Conservation (phyloP, 116 monocot species). For the Cymodocea nodosa region DNA sequence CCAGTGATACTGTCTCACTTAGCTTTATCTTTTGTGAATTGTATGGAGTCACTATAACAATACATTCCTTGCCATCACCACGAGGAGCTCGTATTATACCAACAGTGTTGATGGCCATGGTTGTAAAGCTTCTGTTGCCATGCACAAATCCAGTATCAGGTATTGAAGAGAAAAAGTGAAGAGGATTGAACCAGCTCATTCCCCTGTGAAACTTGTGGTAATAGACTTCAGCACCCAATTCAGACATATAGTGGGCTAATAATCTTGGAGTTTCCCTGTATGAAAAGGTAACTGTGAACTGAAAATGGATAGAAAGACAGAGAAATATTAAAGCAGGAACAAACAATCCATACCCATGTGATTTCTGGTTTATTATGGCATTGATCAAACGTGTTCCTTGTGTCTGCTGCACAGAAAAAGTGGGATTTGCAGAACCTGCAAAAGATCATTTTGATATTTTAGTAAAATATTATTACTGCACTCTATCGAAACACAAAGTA, state of each 20-base stretch:
- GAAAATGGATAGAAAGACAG: neutral
- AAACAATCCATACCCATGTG: slow-evolving; percentile 19
- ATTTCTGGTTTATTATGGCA: slow-evolving; percentile 23
- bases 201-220: slow-evolving; percentile 47
- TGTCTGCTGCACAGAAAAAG: slow-evolving; percentile 51
- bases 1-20: slow-evolving; percentile 53
- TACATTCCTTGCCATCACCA: slow-evolving; percentile 95
- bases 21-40: slow-evolving; percentile 40
- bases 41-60: slow-evolving; percentile 77
- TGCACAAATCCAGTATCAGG: slow-evolving; percentile 1
- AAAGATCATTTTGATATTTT: neutral
- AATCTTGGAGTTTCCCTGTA: slow-evolving; percentile 53
- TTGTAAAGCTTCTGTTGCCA: slow-evolving; percentile 25
- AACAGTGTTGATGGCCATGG: slow-evolving; percentile 46
- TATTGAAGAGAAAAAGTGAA: slow-evolving; percentile 55
- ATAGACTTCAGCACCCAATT: slow-evolving; percentile 72
- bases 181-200: slow-evolving; percentile 30
- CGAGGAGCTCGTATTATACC: slow-evolving; percentile 83
- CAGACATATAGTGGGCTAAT: slow-evolving; percentile 41
- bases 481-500: neutral
- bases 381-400: slow-evolving; percentile 49
- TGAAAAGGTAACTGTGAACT: neutral
- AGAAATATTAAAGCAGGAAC: neutral
- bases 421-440: slow-evolving; percentile 72
- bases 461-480: neutral